Evolutionary conservation across 805 yeast genomes (phyloP), one percentile per base, ranked within the genome.

Genomic region (Pichia membranifaciens): DNA sequence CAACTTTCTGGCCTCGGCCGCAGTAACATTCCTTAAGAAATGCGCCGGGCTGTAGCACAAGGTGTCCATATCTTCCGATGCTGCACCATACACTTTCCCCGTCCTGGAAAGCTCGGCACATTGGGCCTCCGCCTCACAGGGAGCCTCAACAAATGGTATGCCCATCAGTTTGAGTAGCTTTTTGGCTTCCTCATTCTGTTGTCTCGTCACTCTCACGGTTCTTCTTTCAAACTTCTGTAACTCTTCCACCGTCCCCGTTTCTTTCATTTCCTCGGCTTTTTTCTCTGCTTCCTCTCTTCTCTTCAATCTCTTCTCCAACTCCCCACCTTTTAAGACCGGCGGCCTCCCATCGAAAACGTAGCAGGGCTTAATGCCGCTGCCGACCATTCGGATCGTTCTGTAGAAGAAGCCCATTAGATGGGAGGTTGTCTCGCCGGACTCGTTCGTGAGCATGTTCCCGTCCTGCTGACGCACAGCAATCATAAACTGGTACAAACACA

Each of bases 21-120:
- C 93, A 0, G 98, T 93, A 64, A 93, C 74, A 63, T 93, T 96
- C 54, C 99, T 77, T 51, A 93, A 72, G 45, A 93, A 68, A 50
- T 69, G 80, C 5, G 96, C 93, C 2, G 98, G 87, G 48, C 80
- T 82, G 62, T 91, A 93, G 60, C 98, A 93, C 47, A 93, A 65
- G 1, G 99, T 93, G 67, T 93, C 99, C 99, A 93, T 93, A 78
- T 93, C 99, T 64, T 93, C 99, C 5, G 96, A 85, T 1, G 97
- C 99, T 3, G 98, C 96, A 8, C 96, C 99, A 62, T 82, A 93
- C 0, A 91, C 98, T 60, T 88, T 89, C 2, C 96, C 97, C 12
- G 80, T 78, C 49, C 81, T 78, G 3, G 97, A 97, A 41, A 93
- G 68, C 53, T 81, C 93, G 0, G 99, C 98, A 71, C 99, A 93